These are phyloP conservation scores for Dothideomycetes sp. DNA, from an alignment of 2,329 filamentous ascomycete species.

Conservation along the genomic window DNA sequence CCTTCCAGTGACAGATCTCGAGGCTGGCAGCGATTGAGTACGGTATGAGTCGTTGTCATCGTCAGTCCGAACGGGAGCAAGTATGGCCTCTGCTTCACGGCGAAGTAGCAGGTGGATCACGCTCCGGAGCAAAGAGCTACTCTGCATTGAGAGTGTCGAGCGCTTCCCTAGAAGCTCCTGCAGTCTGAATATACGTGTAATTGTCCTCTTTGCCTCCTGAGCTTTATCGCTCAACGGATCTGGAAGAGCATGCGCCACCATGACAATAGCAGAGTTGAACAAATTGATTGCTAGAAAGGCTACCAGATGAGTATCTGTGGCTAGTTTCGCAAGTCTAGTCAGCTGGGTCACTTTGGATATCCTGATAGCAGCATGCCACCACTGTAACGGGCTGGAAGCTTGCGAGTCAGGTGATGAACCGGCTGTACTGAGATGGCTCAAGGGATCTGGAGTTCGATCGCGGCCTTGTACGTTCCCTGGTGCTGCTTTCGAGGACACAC, in stretches of 20 bases:
- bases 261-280: slow-evolving; percentile 34
- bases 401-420: too few species aligned
- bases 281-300: slow-evolving; percentile 35
- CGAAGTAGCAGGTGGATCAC: slow-evolving; percentile 9
- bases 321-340: slow-evolving; percentile 24
- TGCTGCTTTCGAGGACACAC: too few species aligned
- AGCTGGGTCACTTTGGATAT: slow-evolving; percentile 27
- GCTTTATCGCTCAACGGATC: slow-evolving; percentile 31
- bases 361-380: slow-evolving; percentile 28
- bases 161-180: slow-evolving; percentile 26
- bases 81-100: slow-evolving; percentile 8
- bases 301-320: slow-evolving; percentile 32
- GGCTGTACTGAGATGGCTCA: too few species aligned
- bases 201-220: slow-evolving; percentile 31
- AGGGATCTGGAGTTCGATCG: background rate
- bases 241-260: slow-evolving; percentile 31
- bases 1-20: background rate
- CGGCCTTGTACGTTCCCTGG: too few species aligned
- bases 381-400: slow-evolving; percentile 19
- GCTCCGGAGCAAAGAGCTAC: slow-evolving; percentile 17
- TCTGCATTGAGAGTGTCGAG: slow-evolving; percentile 25
- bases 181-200: slow-evolving; percentile 31
- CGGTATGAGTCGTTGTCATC: background rate
- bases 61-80: slow-evolving; percentile 1
- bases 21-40: background rate